Conservation (phyloP, 225 moss, liverwort and hornwort genomes). For the Pseudoscleropodium purum region DNA sequence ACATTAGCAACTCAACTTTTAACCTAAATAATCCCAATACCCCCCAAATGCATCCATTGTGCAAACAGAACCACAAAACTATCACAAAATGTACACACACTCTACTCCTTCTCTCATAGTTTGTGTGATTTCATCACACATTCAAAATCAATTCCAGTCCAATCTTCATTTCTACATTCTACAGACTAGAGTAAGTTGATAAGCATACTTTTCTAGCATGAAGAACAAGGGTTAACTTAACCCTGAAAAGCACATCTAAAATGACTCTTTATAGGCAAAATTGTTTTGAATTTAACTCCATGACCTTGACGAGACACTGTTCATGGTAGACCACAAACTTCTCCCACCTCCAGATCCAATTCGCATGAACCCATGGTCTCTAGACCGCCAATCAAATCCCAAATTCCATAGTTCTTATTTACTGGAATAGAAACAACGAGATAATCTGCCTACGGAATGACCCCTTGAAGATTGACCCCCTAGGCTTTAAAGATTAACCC, state of each 20-base stretch:
- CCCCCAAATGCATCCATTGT: no score
- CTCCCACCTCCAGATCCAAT: constrained; percentile 19
- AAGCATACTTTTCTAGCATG: constrained; percentile 28
- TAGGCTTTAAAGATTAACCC: no score
- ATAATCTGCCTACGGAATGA: no score
- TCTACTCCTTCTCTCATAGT: no score
- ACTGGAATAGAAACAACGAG: not conserved
- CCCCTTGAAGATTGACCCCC: no score
- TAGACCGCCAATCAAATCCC: not conserved
- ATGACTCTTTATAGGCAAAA: constrained; percentile 36
- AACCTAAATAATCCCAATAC: no score
- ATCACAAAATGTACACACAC: no score
- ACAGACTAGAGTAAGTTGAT: not conserved
- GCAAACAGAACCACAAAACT: no score
- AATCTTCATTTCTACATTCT: no score
- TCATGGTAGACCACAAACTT: not conserved
- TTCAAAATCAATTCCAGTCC: no score
- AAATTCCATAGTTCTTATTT: not conserved
- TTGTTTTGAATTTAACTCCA: constrained; percentile 8
- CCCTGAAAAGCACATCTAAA: constrained; percentile 37
- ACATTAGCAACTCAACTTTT: no score
- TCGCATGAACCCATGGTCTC: constrained; percentile 10
- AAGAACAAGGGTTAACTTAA: constrained; percentile 22
- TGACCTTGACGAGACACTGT: not conserved
- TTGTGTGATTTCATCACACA: no score